Evolutionary conservation across 768 basidiomycete species (phyloP), one percentile per base, ranked within the genome.

Genomic region (Dacryopinax primogenitus): DNA sequence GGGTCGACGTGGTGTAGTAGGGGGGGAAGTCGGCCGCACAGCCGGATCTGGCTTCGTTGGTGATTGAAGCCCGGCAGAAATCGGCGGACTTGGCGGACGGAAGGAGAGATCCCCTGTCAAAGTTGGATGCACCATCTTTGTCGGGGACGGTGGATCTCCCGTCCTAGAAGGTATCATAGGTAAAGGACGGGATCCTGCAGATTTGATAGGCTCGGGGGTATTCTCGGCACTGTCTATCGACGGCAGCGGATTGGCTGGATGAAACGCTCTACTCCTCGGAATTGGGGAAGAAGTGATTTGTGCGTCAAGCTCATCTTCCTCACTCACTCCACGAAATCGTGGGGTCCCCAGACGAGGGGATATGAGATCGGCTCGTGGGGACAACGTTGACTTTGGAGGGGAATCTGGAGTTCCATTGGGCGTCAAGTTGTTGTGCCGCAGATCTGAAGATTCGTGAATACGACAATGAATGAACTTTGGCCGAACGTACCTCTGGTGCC

Each of bases 401-500:
- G 51, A 58, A 30, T 30, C 32, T 13, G 51, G 51, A 3, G 51
- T 58, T 26, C 26, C 15, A 13, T 58, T 11, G 15, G 51, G 51
- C 15, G 51, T 58, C 51, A 58, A 15, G 30, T 58, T 58, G 13
- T 58, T 13, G 30, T 58, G 51, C 51, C 51, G 51, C 26, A 58
- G 30, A 58, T 58, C 51, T 58, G 51, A 9, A 18, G 18, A 7
- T 9, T 28, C n/a, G 86, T 83, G 11, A 87, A 82, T 71, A 88
- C 87, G 64, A 84, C 85, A 64, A 85, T 83, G 62, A 87, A 82
- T 33, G 26, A 47, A 12, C 89, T 80, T 70, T 88, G 84, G 63
- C 81, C 80, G 34, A 18, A 58, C 68, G 39, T 32, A 70, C 71
- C 70, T 62, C 63, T 64, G 9, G 86, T 90, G 23, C 88, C 90